These are phyloP conservation scores for Quercus aquifolioides DNA, from an alignment of 306 rosid genomes.

Conservation along the genomic window DNA sequence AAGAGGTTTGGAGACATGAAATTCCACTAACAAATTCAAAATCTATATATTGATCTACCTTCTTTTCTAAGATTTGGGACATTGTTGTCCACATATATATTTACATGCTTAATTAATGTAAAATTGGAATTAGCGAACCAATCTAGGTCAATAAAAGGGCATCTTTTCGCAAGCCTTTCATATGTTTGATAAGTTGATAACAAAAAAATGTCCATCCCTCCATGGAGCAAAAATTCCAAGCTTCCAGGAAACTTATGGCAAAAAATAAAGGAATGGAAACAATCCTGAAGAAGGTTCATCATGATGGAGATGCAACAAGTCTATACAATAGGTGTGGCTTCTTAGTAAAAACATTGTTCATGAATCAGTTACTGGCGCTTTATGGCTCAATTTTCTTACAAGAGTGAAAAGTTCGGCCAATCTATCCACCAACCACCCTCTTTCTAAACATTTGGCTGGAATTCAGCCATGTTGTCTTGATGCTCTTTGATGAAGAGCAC, in stretches of 20 bases:
- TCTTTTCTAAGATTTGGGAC: neutral
- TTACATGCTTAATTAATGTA: neutral
- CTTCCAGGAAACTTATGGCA: neutral
- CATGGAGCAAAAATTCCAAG: neutral
- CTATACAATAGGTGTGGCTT: neutral
- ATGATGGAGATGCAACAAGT: neutral
- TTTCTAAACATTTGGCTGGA: too few species aligned
- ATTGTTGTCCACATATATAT: neutral
- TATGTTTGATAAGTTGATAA: neutral
- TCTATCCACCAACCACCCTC: too few species aligned
- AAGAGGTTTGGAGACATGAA: neutral
- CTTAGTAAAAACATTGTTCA: neutral
- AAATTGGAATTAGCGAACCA: neutral
- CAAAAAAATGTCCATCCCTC: neutral
- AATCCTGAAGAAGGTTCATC: neutral
- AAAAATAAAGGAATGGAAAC: neutral
- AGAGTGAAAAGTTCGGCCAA: too few species aligned
- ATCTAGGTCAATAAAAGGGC: neutral
- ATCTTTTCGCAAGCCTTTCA: neutral
- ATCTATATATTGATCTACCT: neutral
- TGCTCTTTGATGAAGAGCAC: too few species aligned
- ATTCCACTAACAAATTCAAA: neutral
- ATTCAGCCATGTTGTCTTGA: too few species aligned
- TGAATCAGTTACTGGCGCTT: neutral
- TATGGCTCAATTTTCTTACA: neutral